These are phyloP conservation scores for Rhynchosporium secalis DNA, from an alignment of 2,329 filamentous ascomycete species.

Conservation along the genomic window DNA sequence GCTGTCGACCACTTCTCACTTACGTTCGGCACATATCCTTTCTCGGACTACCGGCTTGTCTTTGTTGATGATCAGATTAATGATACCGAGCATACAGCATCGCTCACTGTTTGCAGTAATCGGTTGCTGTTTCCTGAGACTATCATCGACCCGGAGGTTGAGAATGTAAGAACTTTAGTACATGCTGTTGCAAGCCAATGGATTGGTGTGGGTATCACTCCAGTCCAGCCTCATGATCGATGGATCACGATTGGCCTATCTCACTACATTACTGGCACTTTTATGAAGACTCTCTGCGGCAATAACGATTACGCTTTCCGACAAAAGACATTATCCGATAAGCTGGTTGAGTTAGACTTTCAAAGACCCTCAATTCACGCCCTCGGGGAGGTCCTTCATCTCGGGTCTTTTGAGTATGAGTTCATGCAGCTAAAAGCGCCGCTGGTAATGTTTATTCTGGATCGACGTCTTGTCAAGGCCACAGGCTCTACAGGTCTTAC, in stretches of 20 bases:
- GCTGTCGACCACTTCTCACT: constrained; percentile 91
- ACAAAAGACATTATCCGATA: constrained; percentile 81
- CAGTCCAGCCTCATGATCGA: constrained; percentile 75
- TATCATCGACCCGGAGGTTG: constrained; percentile 81
- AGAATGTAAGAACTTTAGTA: constrained; percentile 76
- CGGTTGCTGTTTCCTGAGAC: constrained; percentile 81
- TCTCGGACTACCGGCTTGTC: constrained; percentile 86
- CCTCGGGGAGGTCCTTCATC: constrained; percentile 72
- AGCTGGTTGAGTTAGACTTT: constrained; percentile 77
- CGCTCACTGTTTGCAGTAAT: constrained; percentile 83
- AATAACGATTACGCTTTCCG: constrained; percentile 94
- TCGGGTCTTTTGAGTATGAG: constrained; percentile 83
- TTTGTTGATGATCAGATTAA: constrained; percentile 87
- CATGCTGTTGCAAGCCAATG: constrained; percentile 88
- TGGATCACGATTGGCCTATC: constrained; percentile 91
- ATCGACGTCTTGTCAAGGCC: constrained; percentile 85
- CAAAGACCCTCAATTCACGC: constrained; percentile 80
- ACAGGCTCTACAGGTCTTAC: constrained; percentile 78
- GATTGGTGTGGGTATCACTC: constrained; percentile 89
- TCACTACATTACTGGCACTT: constrained; percentile 92
- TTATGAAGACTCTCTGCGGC: constrained; percentile 86
- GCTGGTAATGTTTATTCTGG: constrained; percentile 88
- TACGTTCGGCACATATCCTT: constrained; percentile 87
- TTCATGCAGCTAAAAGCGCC: constrained; percentile 91
- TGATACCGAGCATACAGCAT: constrained; percentile 76